Percentiles rank a stretch among this genome's conserved stretches.
These are phyloP conservation scores for Uronychia setigera DNA, from an alignment of 73 alveolate genomes.

Conservation along the genomic window DNA sequence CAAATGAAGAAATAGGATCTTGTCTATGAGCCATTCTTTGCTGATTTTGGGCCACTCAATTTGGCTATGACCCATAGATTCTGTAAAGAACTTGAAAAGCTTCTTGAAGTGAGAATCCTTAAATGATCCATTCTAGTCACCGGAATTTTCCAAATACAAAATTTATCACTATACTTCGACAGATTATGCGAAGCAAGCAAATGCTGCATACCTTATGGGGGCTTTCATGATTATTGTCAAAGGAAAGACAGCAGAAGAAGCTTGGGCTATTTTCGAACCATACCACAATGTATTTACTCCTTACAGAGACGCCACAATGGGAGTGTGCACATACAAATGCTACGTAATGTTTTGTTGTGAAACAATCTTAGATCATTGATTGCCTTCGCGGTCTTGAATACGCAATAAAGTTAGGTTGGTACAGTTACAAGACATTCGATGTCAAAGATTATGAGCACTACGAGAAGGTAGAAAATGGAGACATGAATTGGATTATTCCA, in stretches of 20 bases:
- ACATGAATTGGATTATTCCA: conserved; percentile 90
- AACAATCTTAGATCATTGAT: conserved; percentile 20
- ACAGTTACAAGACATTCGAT: conserved; percentile 71
- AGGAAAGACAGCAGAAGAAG: conserved; percentile 87
- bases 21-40: conserved; percentile 92
- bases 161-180: conserved; percentile 91
- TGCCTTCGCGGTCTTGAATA: conserved; percentile 75
- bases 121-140: not conserved
- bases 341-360: conserved; percentile 36
- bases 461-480: conserved; percentile 90
- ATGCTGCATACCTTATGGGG: conserved; percentile 95
- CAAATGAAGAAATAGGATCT: conserved; percentile 49
- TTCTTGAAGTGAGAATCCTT: conserved; percentile 30
- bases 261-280: conserved; percentile 79
- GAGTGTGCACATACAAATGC: conserved; percentile 88
- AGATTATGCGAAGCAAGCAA: conserved; percentile 87
- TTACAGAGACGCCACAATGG: conserved; percentile 93
- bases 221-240: conserved; percentile 80
- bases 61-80: conserved; percentile 84
- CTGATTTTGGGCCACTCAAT: conserved; percentile 96
- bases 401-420: conserved; percentile 82
- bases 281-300: conserved; percentile 66
- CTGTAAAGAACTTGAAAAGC: conserved; percentile 84
- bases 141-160: conserved; percentile 54
- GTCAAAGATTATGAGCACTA: conserved; percentile 77